Evolutionary conservation across 352 stramenopile genomes (phyloP), one percentile per base, ranked within the genome.

Genomic region (Blastocystis sp.): DNA sequence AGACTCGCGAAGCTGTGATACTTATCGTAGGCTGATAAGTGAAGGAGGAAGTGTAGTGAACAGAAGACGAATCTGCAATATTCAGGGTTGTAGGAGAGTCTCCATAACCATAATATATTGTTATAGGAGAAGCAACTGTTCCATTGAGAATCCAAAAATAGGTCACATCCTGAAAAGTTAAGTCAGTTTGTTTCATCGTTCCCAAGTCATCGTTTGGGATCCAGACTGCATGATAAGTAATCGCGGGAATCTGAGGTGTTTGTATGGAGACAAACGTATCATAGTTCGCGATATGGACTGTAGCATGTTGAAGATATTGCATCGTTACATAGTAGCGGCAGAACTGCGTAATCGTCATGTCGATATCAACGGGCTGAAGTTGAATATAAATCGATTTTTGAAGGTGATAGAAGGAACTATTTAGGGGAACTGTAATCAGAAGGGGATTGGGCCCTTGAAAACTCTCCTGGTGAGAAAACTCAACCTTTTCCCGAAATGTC

Each of bases 191-290:
- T 55, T 66, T 37, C 16, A 68, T 3, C 37, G 53, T 65, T 9
- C 56, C 73, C n/a, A 45, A 53, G 4, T 41, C 54, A 16, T 85
- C 56, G 30, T 37, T 41, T n/a, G 73, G 73, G 18, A 85, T 53
- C 73, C 73, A 85, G 3, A 85, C 30, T 24, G 53, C 73, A 43
- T 68, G 63, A 43, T 64, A 85, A 8, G 37, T 11, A 45, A 66
- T 9, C 8, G 73, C 30, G 54, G 73, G n/a, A 50, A 1, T 24
- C 24, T 30, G 16, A 18, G 54, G 54, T n/a, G 73, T 55, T n/a
- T 16, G 13, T 2, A 26, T 24, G 50, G 73, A 20, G 37, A 53
- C 34, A n/a, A n/a, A 3, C 26, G 11, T 5, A 3, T 16, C 26
- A 30, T 85, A 37, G 53, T 66, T 37, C 13, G 63, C 13, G 7